Percentiles rank a stretch among this genome's conserved stretches.
phyloP scores from a whole-genome alignment of 352 stramenopile genomes.

The Thraustotheca clavata region DNA sequence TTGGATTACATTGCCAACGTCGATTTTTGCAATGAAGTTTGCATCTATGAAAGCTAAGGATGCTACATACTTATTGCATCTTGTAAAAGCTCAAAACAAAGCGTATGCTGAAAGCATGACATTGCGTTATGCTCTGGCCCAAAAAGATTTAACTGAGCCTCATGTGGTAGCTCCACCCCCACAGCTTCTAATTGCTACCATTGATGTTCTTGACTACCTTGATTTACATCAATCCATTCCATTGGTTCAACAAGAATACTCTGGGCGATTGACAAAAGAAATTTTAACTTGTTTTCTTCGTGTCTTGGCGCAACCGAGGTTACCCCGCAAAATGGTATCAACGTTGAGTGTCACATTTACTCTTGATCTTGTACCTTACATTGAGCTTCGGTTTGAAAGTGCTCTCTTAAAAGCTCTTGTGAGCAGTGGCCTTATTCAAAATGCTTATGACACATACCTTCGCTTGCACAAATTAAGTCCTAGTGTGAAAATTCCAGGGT shows the following conservation, averaged over 20 bases:
- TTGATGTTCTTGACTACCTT: conserved; percentile 7
- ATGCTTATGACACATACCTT: conserved; percentile 4
- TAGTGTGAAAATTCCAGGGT: not conserved
- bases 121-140: not conserved
- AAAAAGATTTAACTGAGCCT: not conserved
- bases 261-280: not conserved
- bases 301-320: not conserved
- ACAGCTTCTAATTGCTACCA: not conserved
- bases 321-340: not conserved
- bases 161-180: not conserved
- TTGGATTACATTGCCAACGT: conserved; percentile 4
- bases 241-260: not conserved
- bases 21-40: not conserved
- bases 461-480: conserved; percentile 4
- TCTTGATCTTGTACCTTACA: conserved; percentile 6
- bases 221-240: not conserved
- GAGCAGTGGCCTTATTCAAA: not conserved
- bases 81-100: not conserved
- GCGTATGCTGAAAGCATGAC: not conserved
- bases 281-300: not conserved
- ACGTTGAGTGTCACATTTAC: not conserved
- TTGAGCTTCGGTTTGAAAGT: not conserved
- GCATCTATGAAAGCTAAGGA: conserved; percentile 10
- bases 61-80: not conserved
- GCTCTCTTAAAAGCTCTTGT: conserved; percentile 9